phyloP scores from a whole-genome alignment of 495 filamentous ascomycete genomes.

The Recurvomyces mirabilis region DNA sequence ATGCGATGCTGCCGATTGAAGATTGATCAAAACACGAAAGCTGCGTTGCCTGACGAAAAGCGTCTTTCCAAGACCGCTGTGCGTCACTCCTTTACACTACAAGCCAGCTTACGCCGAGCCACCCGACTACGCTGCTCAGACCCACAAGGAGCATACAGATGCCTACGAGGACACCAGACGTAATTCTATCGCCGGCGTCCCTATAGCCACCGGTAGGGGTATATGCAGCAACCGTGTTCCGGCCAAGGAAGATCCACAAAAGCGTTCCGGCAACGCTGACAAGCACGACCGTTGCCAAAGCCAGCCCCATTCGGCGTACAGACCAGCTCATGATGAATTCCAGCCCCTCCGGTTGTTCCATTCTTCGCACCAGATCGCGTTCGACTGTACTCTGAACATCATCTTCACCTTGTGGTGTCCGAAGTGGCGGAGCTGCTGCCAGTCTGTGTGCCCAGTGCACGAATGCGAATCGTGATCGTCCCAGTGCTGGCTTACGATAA shows the following conservation, averaged over 20 bases:
- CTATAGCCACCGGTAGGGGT: constrained; percentile 9
- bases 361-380: not conserved
- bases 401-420: constrained; percentile 2
- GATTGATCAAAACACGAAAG: no score
- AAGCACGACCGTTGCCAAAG: constrained; percentile 8
- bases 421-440: constrained; percentile 8
- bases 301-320: constrained; percentile 11
- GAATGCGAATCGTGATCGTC: constrained; percentile 19
- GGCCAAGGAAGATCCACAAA: constrained; percentile 23
- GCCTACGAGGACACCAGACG: constrained; percentile 15
- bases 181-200: constrained; percentile 20
- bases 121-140: constrained; percentile 14
- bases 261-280: constrained; percentile 15
- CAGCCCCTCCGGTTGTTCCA: constrained; percentile 18
- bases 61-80: no score
- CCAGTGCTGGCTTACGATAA: constrained; percentile 15
- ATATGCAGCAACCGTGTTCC: not conserved
- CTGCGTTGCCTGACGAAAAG: no score
- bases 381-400: constrained; percentile 1
- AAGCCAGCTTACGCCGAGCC: constrained; percentile 24
- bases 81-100: constrained; percentile 20
- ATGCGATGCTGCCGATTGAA: no score
- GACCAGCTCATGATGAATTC: constrained; percentile 25
- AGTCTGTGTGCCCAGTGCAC: constrained; percentile 25
- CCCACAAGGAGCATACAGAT: constrained; percentile 20